A percentile compares a stretch with the other conserved stretches of the same genome.
phyloP scores from a whole-genome alignment of 176 grass and related monocot genomes.

The Triticum dicoccoides region DNA sequence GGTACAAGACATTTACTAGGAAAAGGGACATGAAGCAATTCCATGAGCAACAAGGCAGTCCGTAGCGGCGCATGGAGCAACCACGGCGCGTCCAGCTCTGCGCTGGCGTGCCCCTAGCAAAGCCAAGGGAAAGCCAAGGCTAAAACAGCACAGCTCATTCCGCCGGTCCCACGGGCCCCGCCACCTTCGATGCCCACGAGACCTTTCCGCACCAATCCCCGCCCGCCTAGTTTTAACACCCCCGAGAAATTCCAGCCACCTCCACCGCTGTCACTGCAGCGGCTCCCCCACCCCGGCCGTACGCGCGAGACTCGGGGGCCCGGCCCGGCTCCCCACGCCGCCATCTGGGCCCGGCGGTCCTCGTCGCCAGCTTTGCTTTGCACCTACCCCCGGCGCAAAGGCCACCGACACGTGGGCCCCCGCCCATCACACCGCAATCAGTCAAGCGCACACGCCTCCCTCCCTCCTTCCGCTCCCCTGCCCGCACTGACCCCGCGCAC shows the following conservation, averaged over 20 bases:
- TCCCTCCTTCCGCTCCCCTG: not conserved
- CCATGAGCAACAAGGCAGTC: not conserved
- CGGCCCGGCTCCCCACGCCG: not conserved
- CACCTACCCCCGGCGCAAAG: slow-evolving; percentile 30
- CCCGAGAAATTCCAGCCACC: not conserved
- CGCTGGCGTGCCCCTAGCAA: slow-evolving; percentile 38
- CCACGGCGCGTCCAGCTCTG: not conserved
- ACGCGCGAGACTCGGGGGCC: not conserved
- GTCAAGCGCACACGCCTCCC: slow-evolving; percentile 1
- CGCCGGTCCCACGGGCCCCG: slow-evolving; percentile 33
- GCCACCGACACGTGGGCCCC: slow-evolving; percentile 46
- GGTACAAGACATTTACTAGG: not conserved
- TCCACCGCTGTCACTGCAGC: not conserved
- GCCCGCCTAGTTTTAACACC: slow-evolving; percentile 35
- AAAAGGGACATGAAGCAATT: not conserved
- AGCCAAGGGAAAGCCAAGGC: slow-evolving; percentile 18
- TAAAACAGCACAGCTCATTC: slow-evolving; percentile 49
- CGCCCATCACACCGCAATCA: slow-evolving; percentile 39
- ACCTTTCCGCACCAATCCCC: slow-evolving; percentile 56
- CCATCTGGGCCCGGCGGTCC: not conserved
- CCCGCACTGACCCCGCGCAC: slow-evolving; percentile 22
- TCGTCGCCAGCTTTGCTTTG: slow-evolving; percentile 22
- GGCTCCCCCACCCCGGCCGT: not conserved
- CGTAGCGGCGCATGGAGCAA: not conserved
- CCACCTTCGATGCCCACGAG: slow-evolving; percentile 41